Evolutionary conservation across 2,329 filamentous ascomycete species (phyloP).

Genomic region (Madurella mycetomatis): DNA sequence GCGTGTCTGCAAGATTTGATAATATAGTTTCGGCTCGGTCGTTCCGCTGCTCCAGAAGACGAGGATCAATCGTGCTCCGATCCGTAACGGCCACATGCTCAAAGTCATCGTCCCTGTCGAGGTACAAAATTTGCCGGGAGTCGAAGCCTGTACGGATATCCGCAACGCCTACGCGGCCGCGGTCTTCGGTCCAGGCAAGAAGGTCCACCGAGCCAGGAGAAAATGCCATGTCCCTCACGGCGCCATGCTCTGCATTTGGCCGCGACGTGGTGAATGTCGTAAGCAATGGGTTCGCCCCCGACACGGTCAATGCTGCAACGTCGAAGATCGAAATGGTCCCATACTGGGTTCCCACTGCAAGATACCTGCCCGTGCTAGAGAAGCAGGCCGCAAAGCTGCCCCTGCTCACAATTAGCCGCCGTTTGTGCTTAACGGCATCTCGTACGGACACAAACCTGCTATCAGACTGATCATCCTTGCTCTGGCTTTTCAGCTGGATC

Average conservation of each 20-base stretch:
- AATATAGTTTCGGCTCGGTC: constrained; percentile 16
- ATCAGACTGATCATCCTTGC: constrained; percentile 48
- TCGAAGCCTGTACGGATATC: constrained; percentile 65
- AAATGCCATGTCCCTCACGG: constrained; percentile 87
- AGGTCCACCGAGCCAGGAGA: constrained; percentile 86
- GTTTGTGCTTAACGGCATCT: neutral
- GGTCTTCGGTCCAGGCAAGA: constrained; percentile 89
- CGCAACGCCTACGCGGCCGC: constrained; percentile 68
- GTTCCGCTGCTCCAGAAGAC: constrained; percentile 35
- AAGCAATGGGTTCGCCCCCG: constrained; percentile 57
- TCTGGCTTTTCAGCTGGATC: constrained; percentile 56
- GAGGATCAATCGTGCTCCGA: constrained; percentile 49
- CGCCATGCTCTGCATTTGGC: constrained; percentile 65
- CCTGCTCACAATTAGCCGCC: constrained; percentile 35
- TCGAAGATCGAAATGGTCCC: constrained; percentile 75
- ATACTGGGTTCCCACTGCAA: constrained; percentile 76
- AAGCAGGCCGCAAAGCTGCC: constrained; percentile 78
- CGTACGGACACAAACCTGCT: constrained; percentile 37
- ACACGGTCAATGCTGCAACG: constrained; percentile 43
- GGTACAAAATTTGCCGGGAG: constrained; percentile 62
- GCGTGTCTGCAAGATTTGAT: constrained; percentile 24
- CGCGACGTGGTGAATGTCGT: constrained; percentile 75
- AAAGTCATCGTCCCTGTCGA: constrained; percentile 56
- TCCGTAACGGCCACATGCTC: constrained; percentile 55
- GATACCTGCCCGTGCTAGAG: constrained; percentile 64